Evolutionary conservation across 1,139 yeast species (phyloP).

Genomic region (Geotrichum restrictum): DNA sequence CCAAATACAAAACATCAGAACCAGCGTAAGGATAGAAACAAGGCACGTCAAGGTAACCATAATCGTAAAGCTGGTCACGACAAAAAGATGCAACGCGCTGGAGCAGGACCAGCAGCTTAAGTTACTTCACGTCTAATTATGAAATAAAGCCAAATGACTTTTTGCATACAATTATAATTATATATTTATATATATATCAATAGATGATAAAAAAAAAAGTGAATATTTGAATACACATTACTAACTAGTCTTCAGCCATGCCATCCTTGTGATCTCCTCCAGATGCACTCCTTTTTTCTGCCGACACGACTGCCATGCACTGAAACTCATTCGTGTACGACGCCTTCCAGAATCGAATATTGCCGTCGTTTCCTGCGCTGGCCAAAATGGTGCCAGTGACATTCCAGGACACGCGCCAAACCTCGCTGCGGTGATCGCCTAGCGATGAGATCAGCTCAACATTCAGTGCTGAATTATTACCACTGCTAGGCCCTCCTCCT

Average conservation of each 20-base stretch:
- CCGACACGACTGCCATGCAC: constrained; percentile 84
- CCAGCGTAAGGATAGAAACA: constrained; percentile 49
- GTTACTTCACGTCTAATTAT: too few species aligned
- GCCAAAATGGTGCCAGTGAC: constrained; percentile 82
- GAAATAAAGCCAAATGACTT: neutral
- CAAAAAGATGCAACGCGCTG: constrained; percentile 46
- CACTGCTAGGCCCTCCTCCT: neutral
- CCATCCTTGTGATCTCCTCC: neutral
- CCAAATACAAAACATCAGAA: constrained; percentile 16
- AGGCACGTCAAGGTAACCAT: constrained; percentile 58
- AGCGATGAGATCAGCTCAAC: constrained; percentile 55
- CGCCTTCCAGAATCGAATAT: constrained; percentile 86
- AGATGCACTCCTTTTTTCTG: constrained; percentile 44
- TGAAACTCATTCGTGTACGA: constrained; percentile 82
- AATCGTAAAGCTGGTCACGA: constrained; percentile 60
- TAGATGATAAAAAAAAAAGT: neutral
- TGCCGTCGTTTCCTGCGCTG: constrained; percentile 94
- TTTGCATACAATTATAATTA: neutral
- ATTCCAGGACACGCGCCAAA: constrained; percentile 96
- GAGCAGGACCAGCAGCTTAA: constrained; percentile 7
- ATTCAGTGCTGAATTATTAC: constrained; percentile 29
- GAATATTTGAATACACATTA: neutral
- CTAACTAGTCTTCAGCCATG: neutral
- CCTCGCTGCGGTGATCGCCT: constrained; percentile 81
- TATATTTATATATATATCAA: neutral